Conservation (phyloP, 805 yeast species). For the Candida endomychidarum region DNA sequence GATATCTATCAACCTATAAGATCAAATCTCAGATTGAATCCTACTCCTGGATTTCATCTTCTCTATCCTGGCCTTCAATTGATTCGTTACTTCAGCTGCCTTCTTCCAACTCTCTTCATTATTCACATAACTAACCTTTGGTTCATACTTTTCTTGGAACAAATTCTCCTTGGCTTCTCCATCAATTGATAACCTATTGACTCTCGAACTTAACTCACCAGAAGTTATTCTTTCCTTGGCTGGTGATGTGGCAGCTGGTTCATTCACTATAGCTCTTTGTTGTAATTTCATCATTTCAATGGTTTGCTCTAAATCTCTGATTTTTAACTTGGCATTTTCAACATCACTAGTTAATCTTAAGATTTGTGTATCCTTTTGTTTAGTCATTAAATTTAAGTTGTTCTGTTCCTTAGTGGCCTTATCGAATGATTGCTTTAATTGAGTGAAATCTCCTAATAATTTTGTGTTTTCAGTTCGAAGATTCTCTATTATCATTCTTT, state of each 20-base stretch:
- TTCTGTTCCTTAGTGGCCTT: slow-evolving; percentile 51
- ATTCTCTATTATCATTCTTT: slow-evolving; percentile 23
- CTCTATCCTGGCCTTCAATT: slow-evolving; percentile 82
- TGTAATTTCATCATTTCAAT: slow-evolving; percentile 30
- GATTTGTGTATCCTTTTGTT: slow-evolving; percentile 70
- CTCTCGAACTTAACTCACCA: slow-evolving; percentile 41
- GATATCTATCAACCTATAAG: no score
- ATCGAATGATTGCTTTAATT: slow-evolving; percentile 32
- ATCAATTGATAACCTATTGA: slow-evolving; percentile 41
- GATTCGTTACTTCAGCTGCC: slow-evolving; percentile 87
- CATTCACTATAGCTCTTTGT: slow-evolving; percentile 14
- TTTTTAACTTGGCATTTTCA: slow-evolving; percentile 54
- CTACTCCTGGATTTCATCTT: slow-evolving; percentile 73
- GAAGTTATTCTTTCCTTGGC: slow-evolving; percentile 23
- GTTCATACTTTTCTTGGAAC: neutral
- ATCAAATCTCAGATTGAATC: slow-evolving; percentile 1
- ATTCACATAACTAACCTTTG: slow-evolving; percentile 21
- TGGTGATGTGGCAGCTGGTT: neutral
- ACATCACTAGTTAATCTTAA: slow-evolving; percentile 60
- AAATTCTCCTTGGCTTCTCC: slow-evolving; percentile 12
- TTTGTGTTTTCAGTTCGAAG: slow-evolving; percentile 24
- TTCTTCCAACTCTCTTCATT: slow-evolving; percentile 78
- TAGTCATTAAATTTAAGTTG: slow-evolving; percentile 48
- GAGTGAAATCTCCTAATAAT: slow-evolving; percentile 25
- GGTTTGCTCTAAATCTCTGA: slow-evolving; percentile 53